Evolutionary conservation across 225 moss, liverwort and hornwort species (phyloP), one percentile per base, ranked within the genome.

Genomic region (Polytrichum commune): DNA sequence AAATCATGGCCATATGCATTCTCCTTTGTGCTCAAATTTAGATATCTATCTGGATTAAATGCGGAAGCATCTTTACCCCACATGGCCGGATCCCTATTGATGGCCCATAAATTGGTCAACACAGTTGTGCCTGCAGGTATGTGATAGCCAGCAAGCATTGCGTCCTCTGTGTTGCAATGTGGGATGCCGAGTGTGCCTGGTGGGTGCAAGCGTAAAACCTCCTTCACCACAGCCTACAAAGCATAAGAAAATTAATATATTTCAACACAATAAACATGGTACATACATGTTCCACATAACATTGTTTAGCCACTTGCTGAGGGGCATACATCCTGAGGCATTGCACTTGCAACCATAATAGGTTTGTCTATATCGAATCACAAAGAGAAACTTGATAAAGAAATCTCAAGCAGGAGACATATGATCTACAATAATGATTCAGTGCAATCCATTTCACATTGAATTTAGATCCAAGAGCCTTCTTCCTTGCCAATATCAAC

Each of bases 61-160:
- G 29, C 60, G 0, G 81, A 72, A 4, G 84, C 81, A 18, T 81
- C 13, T 27, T 27, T 38, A 7, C 66, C 63, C 84, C 83, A 87
- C 28, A 73, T 55, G n/a, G 56, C 53, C 27, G 78, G 63, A 61
- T 87, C 87, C 2, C 84, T 68, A 26, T 73, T 73, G 19, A 87
- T 74, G 19, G 81, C 76, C 69, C 76, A 84, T 35, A 83, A 30
- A 72, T 87, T 84, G 18, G 81, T 54, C 1, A 80, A 56, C 1
- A 64, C 72, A 0, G 76, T 78, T 1, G 84, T 83, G 26, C 76
- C 66, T 5, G 81, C 76, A 3, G 87, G 84, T 18, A 87, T 81
- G 16, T 78, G 69, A 20, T 78, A 81, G 19, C 76, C 79, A 2
- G 32, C 54, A 9, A 87, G 33, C 22, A 62, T 64, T 18, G 72